Base-by-base conservation (phyloP, 2,329 filamentous ascomycete genomes). In the Harringtonia aguacate region DNA sequence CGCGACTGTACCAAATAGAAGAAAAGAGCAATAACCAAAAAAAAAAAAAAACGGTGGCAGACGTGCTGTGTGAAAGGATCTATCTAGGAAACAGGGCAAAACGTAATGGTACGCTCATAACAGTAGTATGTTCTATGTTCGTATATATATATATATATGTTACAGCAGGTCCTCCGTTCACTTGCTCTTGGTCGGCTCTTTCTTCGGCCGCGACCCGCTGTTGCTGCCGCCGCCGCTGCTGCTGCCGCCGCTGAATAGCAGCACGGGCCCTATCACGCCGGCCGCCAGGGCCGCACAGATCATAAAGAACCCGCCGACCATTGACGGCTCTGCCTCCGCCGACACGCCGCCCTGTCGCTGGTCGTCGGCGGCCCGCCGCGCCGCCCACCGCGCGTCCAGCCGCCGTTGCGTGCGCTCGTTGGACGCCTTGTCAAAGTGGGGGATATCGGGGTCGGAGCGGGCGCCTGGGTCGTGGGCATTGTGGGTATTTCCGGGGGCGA, bases 391-490 rank as follows among this genome's bases (percentile, higher is more conserved):
- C 36, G 65, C 61, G 51, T 85, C 75, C 53, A 84, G 71, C 29
- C 72, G 67, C 40, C 73, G 69, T 50, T 94, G 86, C 47, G 86
- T 94, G 49, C 77, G 70, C 54, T 79, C 77, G 62, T 95, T 89
- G 10, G 73, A 71, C 35, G 65, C 68, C 34, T 75, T 74, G 64
- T 97, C 82, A 53, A 95, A 98, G 64, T 95, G 85, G 52, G 79
- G 77, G 28, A 87, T 69, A 29, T 79, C 69, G 44, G 76, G 67
- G 17, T 29, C n/a, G 24, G 18, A 17, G 27, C 46, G 47, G 4
- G 28, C 67, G 61, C 48, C 45, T 1, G 41, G 60, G 13, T 36
- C 39, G 37, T 44, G 14, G 10, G 34, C 21, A 18, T 50, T 47
- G 43, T n/a, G n/a, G n/a, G n/a, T n/a, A n/a, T n/a, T n/a, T n/a